These are phyloP conservation scores for Penicillium waksmanii DNA, from an alignment of 495 filamentous ascomycete genomes.

Conservation along the genomic window DNA sequence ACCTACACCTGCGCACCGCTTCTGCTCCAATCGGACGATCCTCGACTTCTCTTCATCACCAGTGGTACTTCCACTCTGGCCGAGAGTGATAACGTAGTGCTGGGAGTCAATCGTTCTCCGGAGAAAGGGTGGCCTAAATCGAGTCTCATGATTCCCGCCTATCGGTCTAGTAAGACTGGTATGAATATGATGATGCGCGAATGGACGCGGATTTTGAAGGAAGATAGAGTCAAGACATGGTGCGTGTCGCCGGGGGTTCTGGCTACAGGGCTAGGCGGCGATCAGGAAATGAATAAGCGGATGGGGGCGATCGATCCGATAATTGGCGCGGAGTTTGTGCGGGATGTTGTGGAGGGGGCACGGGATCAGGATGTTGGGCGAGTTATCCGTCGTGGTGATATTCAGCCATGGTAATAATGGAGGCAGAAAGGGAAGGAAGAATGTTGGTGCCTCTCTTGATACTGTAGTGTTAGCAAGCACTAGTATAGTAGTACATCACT, in stretches of 20 bases:
- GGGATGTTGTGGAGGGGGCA: constrained; percentile 49
- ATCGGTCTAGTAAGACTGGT: constrained; percentile 60
- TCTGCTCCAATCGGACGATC: constrained; percentile 45
- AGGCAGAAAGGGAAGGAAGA: not conserved
- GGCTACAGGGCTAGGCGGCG: constrained; percentile 53
- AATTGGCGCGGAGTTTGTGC: constrained; percentile 47
- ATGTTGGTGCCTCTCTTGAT: not conserved
- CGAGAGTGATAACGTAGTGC: constrained; percentile 33
- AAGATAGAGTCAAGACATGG: constrained; percentile 66
- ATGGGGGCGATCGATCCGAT: constrained; percentile 47
- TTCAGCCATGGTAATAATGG: constrained; percentile 45
- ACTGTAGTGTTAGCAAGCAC: not conserved
- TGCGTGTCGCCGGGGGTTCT: constrained; percentile 58
- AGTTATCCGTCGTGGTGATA: constrained; percentile 34
- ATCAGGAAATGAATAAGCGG: constrained; percentile 35
- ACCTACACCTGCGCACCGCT: constrained; percentile 50
- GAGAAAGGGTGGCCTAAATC: constrained; percentile 53
- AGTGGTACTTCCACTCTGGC: constrained; percentile 50
- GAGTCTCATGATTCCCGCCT: constrained; percentile 31
- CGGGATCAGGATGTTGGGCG: constrained; percentile 53
- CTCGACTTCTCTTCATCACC: constrained; percentile 54
- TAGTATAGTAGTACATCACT: not conserved
- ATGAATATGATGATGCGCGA: constrained; percentile 70
- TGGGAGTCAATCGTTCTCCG: constrained; percentile 37
- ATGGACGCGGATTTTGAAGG: constrained; percentile 54